Base-by-base conservation (phyloP, 2,329 filamentous ascomycete genomes). In the Colletotrichum simmondsii region DNA sequence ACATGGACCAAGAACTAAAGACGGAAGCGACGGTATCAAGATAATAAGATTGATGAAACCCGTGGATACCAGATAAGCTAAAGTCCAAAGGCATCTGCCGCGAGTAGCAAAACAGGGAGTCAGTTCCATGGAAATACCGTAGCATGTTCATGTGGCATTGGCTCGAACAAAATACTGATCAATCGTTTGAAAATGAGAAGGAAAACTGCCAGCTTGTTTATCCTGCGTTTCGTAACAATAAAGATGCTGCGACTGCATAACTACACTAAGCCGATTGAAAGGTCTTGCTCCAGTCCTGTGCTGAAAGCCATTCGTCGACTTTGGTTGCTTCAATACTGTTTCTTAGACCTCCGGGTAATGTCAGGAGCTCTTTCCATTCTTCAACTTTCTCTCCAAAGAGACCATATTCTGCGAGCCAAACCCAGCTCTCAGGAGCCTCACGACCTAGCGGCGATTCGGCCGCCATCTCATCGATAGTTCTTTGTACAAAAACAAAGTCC, bases 401-500 rank as follows among this genome's bases (percentile, higher is more conserved):
- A 6, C 68, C 64, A 26, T 71, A 68, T 22, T 68, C 57, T 8
- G 35, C 46, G 5, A 60, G 11, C 11, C 66, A 71, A 2, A 68
- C 5, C 26, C 56, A 52, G 26, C 64, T 68, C 24, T 71, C 57
- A 0, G 68, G 68, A 0, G 54, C 11, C 28, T 71, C 57, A 16
- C 35, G 22, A 1, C 68, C 68, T 19, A 71, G 11, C 14, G 64
- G 68, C 7, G 37, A 52, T 6, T 49, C 56, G 4, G 57, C 57
- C 6, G 68, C 68, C 79, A 86, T 83, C 2, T 78, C 75, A 19
- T 83, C 76, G 4, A 77, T 66, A 0, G 72, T 75, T 61, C 83
- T 65, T 8, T 80, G 71, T 2, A 82, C 71, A 16, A 82, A 77
- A 1, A 74, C 75, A 0, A 80, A 83, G n/a, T 80, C 70, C 28